A percentile compares a stretch with the other conserved stretches of the same genome.
These are phyloP conservation scores for Albugo laibachii DNA, from an alignment of 352 stramenopile genomes.

Conservation along the genomic window DNA sequence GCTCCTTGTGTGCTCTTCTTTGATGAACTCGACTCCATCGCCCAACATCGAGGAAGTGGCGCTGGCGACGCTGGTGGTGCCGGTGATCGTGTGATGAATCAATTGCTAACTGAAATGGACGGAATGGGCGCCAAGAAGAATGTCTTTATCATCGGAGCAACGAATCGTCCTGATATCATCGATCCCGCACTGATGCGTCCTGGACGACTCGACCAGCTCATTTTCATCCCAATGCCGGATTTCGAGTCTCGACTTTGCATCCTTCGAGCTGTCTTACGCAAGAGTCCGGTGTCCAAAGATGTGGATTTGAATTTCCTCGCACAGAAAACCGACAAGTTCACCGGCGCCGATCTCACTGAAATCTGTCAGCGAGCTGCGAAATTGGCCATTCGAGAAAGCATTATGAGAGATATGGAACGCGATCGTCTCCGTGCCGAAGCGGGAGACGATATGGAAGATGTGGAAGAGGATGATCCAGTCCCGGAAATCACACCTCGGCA, in stretches of 20 bases:
- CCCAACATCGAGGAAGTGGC: constrained; percentile 88
- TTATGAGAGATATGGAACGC: constrained; percentile 95
- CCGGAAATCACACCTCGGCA: constrained; percentile 87
- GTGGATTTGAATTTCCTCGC: constrained; percentile 96
- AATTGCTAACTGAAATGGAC: constrained; percentile 99
- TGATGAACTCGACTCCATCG: constrained; percentile 99
- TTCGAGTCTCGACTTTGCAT: constrained; percentile 92
- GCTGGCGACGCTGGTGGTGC: constrained; percentile 91
- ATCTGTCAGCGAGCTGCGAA: constrained; percentile 99
- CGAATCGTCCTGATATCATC: constrained; percentile 94
- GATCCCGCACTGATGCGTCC: constrained; percentile 94
- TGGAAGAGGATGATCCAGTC: constrained; percentile 93
- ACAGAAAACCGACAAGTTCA: constrained; percentile 96
- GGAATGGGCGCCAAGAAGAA: constrained; percentile 98
- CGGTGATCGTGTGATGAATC: constrained; percentile 99
- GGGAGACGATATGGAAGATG: constrained; percentile 71
- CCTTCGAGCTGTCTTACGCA: constrained; percentile 90
- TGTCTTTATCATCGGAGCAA: constrained; percentile 96
- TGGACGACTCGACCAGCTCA: constrained; percentile 88
- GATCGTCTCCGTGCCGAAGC: constrained; percentile 87
- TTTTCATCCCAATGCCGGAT: constrained; percentile 95
- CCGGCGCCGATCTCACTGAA: constrained; percentile 98
- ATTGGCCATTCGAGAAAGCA: constrained; percentile 97
- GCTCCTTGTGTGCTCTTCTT: constrained; percentile 99
- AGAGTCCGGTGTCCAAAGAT: constrained; percentile 95